Base-by-base conservation (phyloP, 2,329 filamentous ascomycete species). In the Alternaria panax region DNA sequence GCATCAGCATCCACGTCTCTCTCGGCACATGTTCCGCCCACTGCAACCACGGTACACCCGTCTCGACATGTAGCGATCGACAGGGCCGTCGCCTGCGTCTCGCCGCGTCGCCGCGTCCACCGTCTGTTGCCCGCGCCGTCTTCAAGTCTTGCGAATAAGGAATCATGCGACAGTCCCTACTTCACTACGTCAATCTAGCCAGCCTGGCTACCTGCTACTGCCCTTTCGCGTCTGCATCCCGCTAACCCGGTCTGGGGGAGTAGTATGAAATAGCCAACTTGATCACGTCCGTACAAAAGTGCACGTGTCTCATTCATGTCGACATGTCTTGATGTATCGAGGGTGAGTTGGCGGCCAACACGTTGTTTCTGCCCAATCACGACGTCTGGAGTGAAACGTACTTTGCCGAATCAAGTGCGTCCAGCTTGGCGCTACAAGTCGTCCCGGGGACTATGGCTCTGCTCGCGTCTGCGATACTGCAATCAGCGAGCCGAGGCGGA, bases 311-410 rank as follows among this genome's bases (percentile, higher is more conserved):
- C 28, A 34, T 34, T 14, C 11, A 20, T 47, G 12, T 34, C 32
- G 32, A 36, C 14, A 36, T 36, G 32, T 8, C 8, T 27, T 8
- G 5, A 27, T 27, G 25, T 27, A 8, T 27, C 8, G 25, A 8
- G 25, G 48, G 22, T 32, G 30, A 18, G 42, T 18, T 57, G 58
- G 25, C 50, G 28, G 58, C 56, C 24, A 57, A 18, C 42, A 28
- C 16, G 7, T 22, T 22, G 45, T 32, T 12, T 34, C 46, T 53
- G 51, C 58, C 61, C 61, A 63, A 63, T 61, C 27, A 60, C 32
- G 41, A 48, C 6, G 30, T 38, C 24, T 22, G 28, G 54, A 41
- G 38, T 47, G 51, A 51, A 47, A 48, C 6, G 36, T 43, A 36
- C 54, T 27, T 51, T 57, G 20, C 54, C 54, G 54, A 51, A 51